Base-by-base conservation (phyloP, 2,329 filamentous ascomycete species). In the Calonectria hawksworthii region DNA sequence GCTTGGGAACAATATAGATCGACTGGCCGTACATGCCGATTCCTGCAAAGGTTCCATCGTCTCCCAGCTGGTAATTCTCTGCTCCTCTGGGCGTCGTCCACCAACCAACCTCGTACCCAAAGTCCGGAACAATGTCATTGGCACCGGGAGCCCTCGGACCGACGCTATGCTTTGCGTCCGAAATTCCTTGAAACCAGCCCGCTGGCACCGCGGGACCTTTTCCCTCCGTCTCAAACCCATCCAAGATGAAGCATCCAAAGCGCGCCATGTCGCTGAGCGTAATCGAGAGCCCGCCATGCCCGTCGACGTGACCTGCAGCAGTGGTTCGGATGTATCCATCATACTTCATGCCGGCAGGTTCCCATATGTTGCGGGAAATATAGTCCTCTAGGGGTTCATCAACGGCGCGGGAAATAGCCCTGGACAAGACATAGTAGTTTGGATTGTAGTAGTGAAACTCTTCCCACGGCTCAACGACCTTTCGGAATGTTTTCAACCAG, bases 381-480 rank as follows among this genome's bases (percentile, higher is more conserved):
- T 63, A 63, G 38, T 41, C 56, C 34, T 63, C 36, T 23, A 63
- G 11, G 2, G 56, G 36, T 10, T 63, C 56, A 13, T 63, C 14
- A 28, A 63, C 56, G 4, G 56, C 56, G 8, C 36, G 23, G 3
- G 56, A 41, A 18, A 63, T 41, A 13, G 56, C 56, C 1, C 32
- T 63, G 8, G 56, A 63, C 34, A 63, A 10, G 11, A 63, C 56
- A 13, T 63, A 63, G 23, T 63, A 63, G 26, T 63, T 63, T 16
- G 56, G 56, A 23, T 63, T 63, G 56, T 63, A 63, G n/a, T 63
- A 63, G 26, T 63, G 56, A 13, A 63, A 63, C 56, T 63, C 56
- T 38, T 63, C n/a, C 56, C 56, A 63, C 2, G 56, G 56, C 13
- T 63, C 56, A 21, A 36, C 34, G 3, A 63, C 56, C 14, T 63